phyloP scores from a whole-genome alignment of 495 filamentous ascomycete genomes.

The Tetracladium marchalianum region DNA sequence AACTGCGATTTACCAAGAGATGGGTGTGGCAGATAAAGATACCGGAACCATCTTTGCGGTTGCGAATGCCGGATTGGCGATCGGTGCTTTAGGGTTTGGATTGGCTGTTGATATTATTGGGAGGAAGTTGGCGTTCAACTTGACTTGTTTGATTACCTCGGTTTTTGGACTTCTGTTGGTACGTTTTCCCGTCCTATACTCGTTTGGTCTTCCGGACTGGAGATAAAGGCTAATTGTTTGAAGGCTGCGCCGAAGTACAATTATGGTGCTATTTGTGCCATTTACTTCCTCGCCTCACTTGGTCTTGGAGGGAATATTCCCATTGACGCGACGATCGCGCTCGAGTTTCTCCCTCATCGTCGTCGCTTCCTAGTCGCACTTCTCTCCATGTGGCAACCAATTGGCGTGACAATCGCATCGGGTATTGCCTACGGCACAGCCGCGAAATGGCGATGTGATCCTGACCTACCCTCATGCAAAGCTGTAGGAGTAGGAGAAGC shows the following conservation, averaged over 20 bases:
- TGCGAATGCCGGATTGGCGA: constrained; percentile 25
- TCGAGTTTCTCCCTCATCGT: constrained; percentile 39
- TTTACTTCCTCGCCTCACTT: constrained; percentile 14
- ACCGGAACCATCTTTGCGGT: constrained; percentile 23
- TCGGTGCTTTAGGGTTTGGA: constrained; percentile 39
- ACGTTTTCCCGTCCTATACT: constrained; percentile 20
- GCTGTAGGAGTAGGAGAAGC: constrained; percentile 19
- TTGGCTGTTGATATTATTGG: constrained; percentile 38
- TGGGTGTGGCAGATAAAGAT: constrained; percentile 20
- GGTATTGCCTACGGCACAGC: constrained; percentile 40
- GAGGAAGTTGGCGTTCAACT: constrained; percentile 34
- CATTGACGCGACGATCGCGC: constrained; percentile 38
- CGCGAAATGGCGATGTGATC: constrained; percentile 29
- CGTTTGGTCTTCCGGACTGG: constrained; percentile 12
- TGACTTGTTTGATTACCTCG: constrained; percentile 34
- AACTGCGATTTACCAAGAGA: constrained; percentile 32
- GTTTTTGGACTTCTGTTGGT: constrained; percentile 30
- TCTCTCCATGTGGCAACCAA: constrained; percentile 38
- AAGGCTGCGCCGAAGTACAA: too few species aligned
- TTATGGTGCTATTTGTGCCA: too few species aligned
- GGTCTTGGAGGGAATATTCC: constrained; percentile 41
- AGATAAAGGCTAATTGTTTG: too few species aligned
- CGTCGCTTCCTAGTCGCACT: constrained; percentile 35
- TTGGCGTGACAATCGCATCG: constrained; percentile 32
- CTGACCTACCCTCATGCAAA: constrained; percentile 25